Evolutionary conservation across 208 protist genomes (phyloP).

Genomic region (Herpetomonas muscarum): DNA sequence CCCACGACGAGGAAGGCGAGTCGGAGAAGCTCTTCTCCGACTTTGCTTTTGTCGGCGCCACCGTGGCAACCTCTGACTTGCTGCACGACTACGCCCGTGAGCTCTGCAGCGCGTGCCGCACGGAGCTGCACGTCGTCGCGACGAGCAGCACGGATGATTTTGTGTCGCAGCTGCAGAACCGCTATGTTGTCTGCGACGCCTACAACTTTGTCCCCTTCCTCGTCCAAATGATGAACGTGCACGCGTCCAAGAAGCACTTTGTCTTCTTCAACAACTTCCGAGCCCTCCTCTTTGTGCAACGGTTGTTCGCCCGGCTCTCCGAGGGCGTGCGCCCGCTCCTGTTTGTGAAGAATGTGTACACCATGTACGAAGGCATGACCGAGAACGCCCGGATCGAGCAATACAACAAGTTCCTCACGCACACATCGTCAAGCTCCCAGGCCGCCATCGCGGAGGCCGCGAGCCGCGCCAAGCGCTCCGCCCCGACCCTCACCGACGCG

Average conservation of each 20-base stretch:
- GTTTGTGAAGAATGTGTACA: conserved; percentile 63
- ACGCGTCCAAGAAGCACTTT: conserved; percentile 89
- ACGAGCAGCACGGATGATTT: conserved; percentile 43
- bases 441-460: conserved; percentile 19
- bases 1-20: neutral
- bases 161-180: conserved; percentile 69
- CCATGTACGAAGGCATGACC: conserved; percentile 86
- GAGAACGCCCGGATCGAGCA: conserved; percentile 70
- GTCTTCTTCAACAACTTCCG: conserved; percentile 87
- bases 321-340: conserved; percentile 47
- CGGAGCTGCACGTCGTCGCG: conserved; percentile 35
- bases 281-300: conserved; percentile 64
- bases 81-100: conserved; percentile 36
- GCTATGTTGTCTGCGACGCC: conserved; percentile 67
- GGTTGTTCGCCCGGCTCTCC: conserved; percentile 46
- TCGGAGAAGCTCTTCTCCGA: conserved; percentile 33
- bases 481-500: conserved; percentile 30
- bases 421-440: conserved; percentile 15
- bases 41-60: conserved; percentile 83
- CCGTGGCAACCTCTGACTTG: conserved; percentile 55
- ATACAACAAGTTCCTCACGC: conserved; percentile 83
- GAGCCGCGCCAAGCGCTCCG: conserved; percentile 6
- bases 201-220: conserved; percentile 64
- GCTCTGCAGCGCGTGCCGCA: conserved; percentile 17
- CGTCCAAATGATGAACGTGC: conserved; percentile 84